Percentiles rank a stretch among this genome's conserved stretches.
phyloP scores from a whole-genome alignment of 768 basidiomycete species.

The Strobilomyces dryophilus region DNA sequence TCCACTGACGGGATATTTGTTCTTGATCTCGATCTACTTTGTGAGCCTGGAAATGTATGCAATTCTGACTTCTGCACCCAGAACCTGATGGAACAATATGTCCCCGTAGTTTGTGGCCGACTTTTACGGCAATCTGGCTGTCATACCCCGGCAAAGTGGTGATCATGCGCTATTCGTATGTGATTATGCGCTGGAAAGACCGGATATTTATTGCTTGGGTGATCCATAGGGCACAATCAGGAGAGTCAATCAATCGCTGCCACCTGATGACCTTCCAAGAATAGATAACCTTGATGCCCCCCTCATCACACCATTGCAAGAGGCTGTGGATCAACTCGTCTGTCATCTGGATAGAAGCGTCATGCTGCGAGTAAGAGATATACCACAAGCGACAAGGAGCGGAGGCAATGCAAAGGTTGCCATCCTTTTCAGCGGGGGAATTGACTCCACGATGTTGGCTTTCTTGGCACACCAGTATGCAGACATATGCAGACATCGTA shows the following conservation, averaged over 20 bases:
- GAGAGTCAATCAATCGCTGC: conserved; percentile 47
- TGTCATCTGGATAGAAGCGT: conserved; percentile 63
- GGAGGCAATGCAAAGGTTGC: conserved; percentile 58
- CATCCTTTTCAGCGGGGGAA: conserved; percentile 92
- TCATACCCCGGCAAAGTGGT: conserved; percentile 20
- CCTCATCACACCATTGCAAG: conserved; percentile 21
- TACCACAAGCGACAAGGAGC: conserved; percentile 46
- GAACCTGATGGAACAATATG: neutral
- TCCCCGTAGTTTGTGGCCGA: conserved; percentile 16
- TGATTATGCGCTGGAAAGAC: neutral
- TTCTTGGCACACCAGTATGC: conserved; percentile 72
- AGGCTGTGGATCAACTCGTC: conserved; percentile 49
- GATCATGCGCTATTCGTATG: conserved; percentile 23
- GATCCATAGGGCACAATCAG: conserved; percentile 38
- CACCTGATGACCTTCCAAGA: conserved; percentile 37
- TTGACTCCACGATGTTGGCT: conserved; percentile 85
- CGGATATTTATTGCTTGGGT: neutral
- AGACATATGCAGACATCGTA: neutral
- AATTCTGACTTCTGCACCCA: neutral
- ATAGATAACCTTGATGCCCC: conserved; percentile 27
- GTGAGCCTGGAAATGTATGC: conserved; percentile 25
- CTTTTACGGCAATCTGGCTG: conserved; percentile 18
- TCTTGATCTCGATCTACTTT: conserved; percentile 40
- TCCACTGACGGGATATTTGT: conserved; percentile 53
- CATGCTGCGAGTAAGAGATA: conserved; percentile 59